phyloP scores from a whole-genome alignment of 768 basidiomycete species.

The Podaxis sp. region DNA sequence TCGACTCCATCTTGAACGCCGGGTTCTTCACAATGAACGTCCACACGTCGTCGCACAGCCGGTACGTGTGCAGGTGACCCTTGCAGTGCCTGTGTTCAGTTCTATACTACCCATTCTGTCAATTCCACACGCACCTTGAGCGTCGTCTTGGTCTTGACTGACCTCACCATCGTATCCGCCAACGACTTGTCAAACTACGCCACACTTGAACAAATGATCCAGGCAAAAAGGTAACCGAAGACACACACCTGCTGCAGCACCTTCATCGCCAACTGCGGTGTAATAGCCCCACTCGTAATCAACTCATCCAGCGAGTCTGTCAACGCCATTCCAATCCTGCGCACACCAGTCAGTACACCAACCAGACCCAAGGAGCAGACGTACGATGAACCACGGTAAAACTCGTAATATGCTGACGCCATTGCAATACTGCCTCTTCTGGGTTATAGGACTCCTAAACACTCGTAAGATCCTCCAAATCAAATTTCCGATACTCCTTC shows the following conservation, averaged over 20 bases:
- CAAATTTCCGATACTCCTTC: neutral
- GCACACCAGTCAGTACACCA: neutral
- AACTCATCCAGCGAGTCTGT: conserved; percentile 98
- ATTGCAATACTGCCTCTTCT: conserved; percentile 31
- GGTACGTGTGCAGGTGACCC: conserved; percentile 92
- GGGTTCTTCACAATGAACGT: conserved; percentile 96
- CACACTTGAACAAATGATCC: neutral
- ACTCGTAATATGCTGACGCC: conserved; percentile 89
- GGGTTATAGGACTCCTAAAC: neutral
- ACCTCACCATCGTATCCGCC: conserved; percentile 89
- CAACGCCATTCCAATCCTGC: conserved; percentile 93
- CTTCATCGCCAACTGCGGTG: conserved; percentile 98
- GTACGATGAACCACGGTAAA: conserved; percentile 90
- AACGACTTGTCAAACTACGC: conserved; percentile 93
- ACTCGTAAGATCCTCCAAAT: neutral
- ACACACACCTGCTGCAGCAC: conserved; percentile 86
- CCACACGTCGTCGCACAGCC: conserved; percentile 96
- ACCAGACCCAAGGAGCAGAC: conserved; percentile 29
- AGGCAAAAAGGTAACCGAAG: neutral
- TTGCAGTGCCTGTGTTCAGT: conserved; percentile 24
- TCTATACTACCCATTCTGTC: neutral
- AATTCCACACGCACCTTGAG: conserved; percentile 63
- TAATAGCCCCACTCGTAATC: conserved; percentile 94
- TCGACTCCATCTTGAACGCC: conserved; percentile 93
- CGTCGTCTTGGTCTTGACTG: conserved; percentile 92